Evolutionary conservation across 1,139 yeast species (phyloP).

Genomic region (Blastobotrys proliferans): DNA sequence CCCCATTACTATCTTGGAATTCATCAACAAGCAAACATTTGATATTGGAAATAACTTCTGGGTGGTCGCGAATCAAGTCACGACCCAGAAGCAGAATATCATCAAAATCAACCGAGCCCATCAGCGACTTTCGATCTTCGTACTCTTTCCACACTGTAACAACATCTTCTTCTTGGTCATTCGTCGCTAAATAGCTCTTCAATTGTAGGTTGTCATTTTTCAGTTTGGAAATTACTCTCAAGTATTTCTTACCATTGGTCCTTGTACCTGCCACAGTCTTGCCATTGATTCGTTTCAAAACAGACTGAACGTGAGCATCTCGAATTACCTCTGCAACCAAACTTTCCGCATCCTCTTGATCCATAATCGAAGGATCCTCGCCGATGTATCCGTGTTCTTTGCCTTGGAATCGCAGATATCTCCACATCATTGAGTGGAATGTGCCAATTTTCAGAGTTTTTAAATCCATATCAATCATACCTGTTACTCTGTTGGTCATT

Average conservation of each 20-base stretch:
- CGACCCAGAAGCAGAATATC: constrained; percentile 64
- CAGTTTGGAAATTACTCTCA: constrained; percentile 8
- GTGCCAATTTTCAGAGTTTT: constrained; percentile 67
- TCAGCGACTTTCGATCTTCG: constrained; percentile 44
- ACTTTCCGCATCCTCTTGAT: constrained; percentile 52
- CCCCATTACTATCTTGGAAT: constrained; percentile 83
- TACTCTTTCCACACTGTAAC: constrained; percentile 34
- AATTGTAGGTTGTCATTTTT: constrained; percentile 13
- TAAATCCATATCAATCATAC: constrained; percentile 19
- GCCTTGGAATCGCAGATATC: constrained; percentile 58
- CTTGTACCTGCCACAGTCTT: not conserved
- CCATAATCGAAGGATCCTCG: constrained; percentile 53
- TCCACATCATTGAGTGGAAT: constrained; percentile 74
- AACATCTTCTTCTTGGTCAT: not conserved
- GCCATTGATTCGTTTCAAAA: no score
- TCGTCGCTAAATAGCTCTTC: not conserved
- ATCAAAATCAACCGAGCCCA: constrained; percentile 68
- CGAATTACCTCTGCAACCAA: not conserved
- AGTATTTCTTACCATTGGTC: not conserved
- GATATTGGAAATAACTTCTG: constrained; percentile 48
- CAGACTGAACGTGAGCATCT: no score
- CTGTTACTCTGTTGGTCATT: constrained; percentile 58
- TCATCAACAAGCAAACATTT: constrained; percentile 85
- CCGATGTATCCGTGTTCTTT: constrained; percentile 42
- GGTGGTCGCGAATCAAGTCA: constrained; percentile 43